Base-by-base conservation (phyloP, 2,329 filamentous ascomycete species). In the Microcyclospora pomicola region DNA sequence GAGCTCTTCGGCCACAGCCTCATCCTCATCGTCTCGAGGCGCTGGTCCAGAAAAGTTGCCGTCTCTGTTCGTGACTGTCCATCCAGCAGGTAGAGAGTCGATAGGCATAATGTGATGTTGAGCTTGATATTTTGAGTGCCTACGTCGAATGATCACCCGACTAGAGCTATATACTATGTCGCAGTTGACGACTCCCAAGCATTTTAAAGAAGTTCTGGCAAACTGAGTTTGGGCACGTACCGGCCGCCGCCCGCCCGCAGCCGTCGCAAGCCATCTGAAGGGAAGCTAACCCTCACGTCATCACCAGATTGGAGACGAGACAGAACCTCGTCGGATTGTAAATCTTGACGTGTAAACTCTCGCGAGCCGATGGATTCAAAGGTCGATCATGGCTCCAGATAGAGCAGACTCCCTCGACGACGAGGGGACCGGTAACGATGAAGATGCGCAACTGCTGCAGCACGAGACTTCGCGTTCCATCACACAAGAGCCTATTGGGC, bases 361-460 rank as follows among this genome's bases (percentile, higher is more conserved):
- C 19, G 19, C 19, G 19, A 24, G 5, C 5, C 19, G 7, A 24
- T 27, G 37, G 15, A 30, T 14, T 36, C 27, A 19, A 9, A 10
- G 9, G 19, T 33, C 28, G 15, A 38, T 27, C 24, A 59, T 59
- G 56, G 56, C 56, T 34, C 56, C 55, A 24, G 56, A 59, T 41
- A 49, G 56, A 51, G 56, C 19, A 24, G 19, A 24, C 19, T 24
- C 19, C 19, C 19, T 24, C 19, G 19, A 36, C 27, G 34, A n/a
- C 11, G 31, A 35, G 9, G 37, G 38, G 11, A 34, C 28, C 27
- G 31, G 33, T 33, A 41, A 43, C 36, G 41, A 46, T 29, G 41
- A 43, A 36, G 30, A 45, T 32, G 34, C 38, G 7, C 19, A 24
- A 7, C 19, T 24, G 7, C 19, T 24, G 19, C 19, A 7, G 9